phyloP scores from a whole-genome alignment of 2,329 filamentous ascomycete genomes.

The Incumbomyces lentus region DNA sequence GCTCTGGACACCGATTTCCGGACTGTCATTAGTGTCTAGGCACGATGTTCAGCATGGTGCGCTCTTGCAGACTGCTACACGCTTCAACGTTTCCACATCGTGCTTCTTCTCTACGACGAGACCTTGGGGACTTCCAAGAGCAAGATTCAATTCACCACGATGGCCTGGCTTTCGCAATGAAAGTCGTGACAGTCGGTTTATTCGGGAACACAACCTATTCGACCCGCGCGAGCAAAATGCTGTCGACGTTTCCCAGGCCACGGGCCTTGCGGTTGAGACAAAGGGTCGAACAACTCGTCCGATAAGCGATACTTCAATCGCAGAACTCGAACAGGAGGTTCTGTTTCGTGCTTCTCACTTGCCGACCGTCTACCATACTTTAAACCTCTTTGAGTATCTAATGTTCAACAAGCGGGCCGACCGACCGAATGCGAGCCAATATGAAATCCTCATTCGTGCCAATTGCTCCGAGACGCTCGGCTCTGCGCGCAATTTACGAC shows the following conservation, averaged over 20 bases:
- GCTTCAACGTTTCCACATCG: not conserved
- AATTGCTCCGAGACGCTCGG: slow-evolving; percentile 56
- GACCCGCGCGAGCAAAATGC: not conserved
- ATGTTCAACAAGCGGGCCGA: slow-evolving; percentile 27
- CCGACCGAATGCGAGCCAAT: slow-evolving; percentile 37
- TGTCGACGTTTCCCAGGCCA: too few species aligned
- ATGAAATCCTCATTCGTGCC: slow-evolving; percentile 63
- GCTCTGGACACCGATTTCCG: not conserved
- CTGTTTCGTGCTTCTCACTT: slow-evolving; percentile 9
- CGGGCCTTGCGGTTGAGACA: not conserved
- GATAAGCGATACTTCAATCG: slow-evolving; percentile 5
- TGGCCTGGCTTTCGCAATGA: slow-evolving; percentile 4
- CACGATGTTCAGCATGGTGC: not conserved
- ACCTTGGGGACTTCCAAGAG: not conserved
- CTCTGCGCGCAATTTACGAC: slow-evolving; percentile 52
- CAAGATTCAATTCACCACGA: not conserved
- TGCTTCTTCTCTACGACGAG: not conserved
- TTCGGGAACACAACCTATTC: slow-evolving; percentile 5
- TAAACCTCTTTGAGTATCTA: slow-evolving; percentile 27
- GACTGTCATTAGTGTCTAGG: not conserved
- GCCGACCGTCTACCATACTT: slow-evolving; percentile 9
- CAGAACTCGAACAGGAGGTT: slow-evolving; percentile 15
- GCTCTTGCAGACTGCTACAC: not conserved
- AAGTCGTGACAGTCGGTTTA: not conserved
- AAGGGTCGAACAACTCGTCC: not conserved